Percentiles rank a stretch among this genome's conserved stretches.
phyloP scores from a whole-genome alignment of 495 filamentous ascomycete species.

The Cercophora samala region DNA sequence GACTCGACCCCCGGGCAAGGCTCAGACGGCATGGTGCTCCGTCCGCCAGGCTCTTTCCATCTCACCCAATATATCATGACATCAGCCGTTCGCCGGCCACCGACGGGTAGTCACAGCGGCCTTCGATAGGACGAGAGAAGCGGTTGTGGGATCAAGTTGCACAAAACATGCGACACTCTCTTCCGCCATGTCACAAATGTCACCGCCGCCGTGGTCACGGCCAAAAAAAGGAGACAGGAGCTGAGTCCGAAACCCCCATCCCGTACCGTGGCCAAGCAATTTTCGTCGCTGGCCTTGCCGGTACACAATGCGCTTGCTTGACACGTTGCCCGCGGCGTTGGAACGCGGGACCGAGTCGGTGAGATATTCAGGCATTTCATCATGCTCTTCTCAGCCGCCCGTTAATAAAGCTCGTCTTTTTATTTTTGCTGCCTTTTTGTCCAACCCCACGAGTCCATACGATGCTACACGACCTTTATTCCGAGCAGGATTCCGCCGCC shows the following conservation, averaged over 20 bases:
- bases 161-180: constrained; percentile 15
- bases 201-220: constrained; percentile 9
- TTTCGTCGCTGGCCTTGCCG: constrained; percentile 9
- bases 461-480: constrained; percentile 9
- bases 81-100: constrained; percentile 5
- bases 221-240: constrained; percentile 12
- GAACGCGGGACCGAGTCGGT: constrained; percentile 14
- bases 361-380: constrained; percentile 5
- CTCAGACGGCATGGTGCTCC: constrained; percentile 11
- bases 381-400: constrained; percentile 6
- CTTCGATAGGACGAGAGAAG: not conserved
- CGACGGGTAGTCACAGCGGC: not conserved
- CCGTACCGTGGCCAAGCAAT: constrained; percentile 16
- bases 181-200: constrained; percentile 17
- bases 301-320: not conserved
- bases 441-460: not conserved
- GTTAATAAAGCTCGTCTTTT: not conserved
- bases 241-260: not conserved
- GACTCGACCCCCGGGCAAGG: constrained; percentile 4
- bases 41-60: not conserved
- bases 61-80: not conserved
- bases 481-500: constrained; percentile 4
- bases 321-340: constrained; percentile 7
- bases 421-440: not conserved
- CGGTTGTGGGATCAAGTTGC: constrained; percentile 1